Evolutionary conservation across 164 flowering plant genomes (phyloP).

Genomic region (Vitis amurensis): DNA sequence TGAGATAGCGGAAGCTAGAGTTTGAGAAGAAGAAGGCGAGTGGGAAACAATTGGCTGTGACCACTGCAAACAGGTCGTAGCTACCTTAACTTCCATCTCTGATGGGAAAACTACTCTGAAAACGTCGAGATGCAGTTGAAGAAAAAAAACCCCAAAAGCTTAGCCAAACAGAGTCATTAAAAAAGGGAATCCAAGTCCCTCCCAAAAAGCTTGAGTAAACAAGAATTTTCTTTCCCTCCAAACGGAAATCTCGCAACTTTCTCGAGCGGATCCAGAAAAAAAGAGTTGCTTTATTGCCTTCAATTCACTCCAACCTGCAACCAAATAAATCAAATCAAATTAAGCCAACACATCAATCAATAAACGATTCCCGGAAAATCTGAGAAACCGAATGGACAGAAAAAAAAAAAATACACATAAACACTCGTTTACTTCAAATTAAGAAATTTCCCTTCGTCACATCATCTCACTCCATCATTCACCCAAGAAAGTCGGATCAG

Average conservation of each 20-base stretch:
- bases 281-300: slow-evolving; percentile 2
- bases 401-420: neutral
- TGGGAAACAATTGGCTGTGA: slow-evolving; percentile 46
- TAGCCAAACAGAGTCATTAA: slow-evolving; percentile 1
- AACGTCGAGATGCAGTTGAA: no score
- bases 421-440: neutral
- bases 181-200: slow-evolving; percentile 4
- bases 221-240: slow-evolving; percentile 7
- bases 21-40: slow-evolving; percentile 49
- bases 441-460: no score
- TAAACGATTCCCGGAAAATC: neutral
- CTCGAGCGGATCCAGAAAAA: slow-evolving; percentile 11
- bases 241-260: slow-evolving; percentile 12
- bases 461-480: neutral
- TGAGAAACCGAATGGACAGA: no score
- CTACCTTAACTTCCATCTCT: slow-evolving; percentile 51
- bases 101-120: neutral
- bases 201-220: slow-evolving; percentile 2
- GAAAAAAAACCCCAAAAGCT: neutral
- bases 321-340: neutral
- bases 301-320: slow-evolving; percentile 25
- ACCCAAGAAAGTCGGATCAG: slow-evolving; percentile 22
- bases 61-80: slow-evolving; percentile 53
- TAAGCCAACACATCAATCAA: neutral
- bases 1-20: slow-evolving; percentile 49